Base-by-base conservation (phyloP, 352 stramenopile species). In the Phytophthora cajani region DNA sequence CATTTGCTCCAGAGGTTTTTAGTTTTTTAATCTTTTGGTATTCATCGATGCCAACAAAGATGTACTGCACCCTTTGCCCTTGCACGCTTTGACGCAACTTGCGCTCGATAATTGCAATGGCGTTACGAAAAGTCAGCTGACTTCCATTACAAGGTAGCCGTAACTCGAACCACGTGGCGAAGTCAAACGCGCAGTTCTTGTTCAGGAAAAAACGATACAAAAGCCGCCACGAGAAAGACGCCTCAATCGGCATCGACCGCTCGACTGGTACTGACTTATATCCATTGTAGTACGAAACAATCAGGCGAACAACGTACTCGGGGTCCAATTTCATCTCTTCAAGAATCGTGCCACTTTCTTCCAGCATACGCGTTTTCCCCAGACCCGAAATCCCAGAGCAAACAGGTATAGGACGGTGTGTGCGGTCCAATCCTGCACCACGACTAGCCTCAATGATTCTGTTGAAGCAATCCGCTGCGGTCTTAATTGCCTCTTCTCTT, bases 381-480 rank as follows among this genome's bases (percentile, higher is more conserved):
- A 81, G 25, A 60, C 75, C 64, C 70, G 71, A 74, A 62, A 79
- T 74, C 44, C 75, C 67, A 71, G 67, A 74, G 46, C 71, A 75
- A 69, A 77, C 71, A 68, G 74, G 70, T 12, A 78, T 74, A 23
- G 47, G 32, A 23, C 49, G 27, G 7, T 56, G 8, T 7, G 36
- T 69, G 50, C 64, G 72, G 72, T 77, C 68, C 46, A 32, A 62
- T 64, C 51, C 23, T 21, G 54, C 49, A 74, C 19, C 63, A 33
- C 30, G 30, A 33, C 30, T 33, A 33, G 30, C 14, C 16, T 21
- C 42, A 11, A 68, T 46, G 19, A 72, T 72, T 9, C 27, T 44
- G 12, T 21, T 50, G 58, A 68, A 72, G 27, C 67, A 69, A 0
- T 61, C 8, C 1, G 46, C 27, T 55, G 47, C 49, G 7, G 27